Base-by-base conservation (phyloP, 2,329 filamentous ascomycete species). In the Trichoderma arundinaceum region DNA sequence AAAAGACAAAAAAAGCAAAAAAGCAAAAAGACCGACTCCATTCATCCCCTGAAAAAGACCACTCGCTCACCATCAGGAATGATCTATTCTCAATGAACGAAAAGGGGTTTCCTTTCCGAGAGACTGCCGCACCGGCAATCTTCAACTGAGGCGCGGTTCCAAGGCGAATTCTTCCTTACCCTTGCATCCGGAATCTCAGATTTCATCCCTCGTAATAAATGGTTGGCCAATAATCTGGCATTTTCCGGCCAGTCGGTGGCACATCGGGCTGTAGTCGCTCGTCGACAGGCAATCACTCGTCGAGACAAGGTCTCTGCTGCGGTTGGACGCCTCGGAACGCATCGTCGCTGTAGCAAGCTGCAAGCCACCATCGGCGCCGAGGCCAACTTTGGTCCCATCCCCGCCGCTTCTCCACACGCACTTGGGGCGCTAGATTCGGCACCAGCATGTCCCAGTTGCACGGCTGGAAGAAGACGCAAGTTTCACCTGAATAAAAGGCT, bases 371-470 rank as follows among this genome's bases (percentile, higher is more conserved):
- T 35, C 49, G 60, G 49, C 28, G 41, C 60, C 60, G 38, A 17
- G 15, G 39, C 60, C 39, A 39, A 53, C 51, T 63, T 39, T 63
- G 60, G 60, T 63, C 28, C 49, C 60, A 63, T 63, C 60, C 33
- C 57, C 57, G 49, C 60, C 49, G 28, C 49, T 46, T 46, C 60
- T 63, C 60, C 60, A 63, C 60, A 54, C 60, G 60, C 60, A 63
- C 60, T 33, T n/a, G 48, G 35, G 59, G 32, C 60, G 48, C 60
- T 54, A 38, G 60, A 62, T 44, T 33, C 58, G 58, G 48, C 58
- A 43, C 44, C 46, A 60, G 35, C 44, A 51, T 60, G 57, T 60
- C 41, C 57, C 57, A 41, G 35, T 28, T 32, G 46, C 15, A 46
- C 15, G 46, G 58, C 58, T 59, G 49, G 17, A 53, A 44, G 38